Percentiles rank a stretch among this genome's conserved stretches.
Evolutionary conservation across 1,284 basidiomycete species (phyloP).

Genomic region (Malassezia vespertilionis): DNA sequence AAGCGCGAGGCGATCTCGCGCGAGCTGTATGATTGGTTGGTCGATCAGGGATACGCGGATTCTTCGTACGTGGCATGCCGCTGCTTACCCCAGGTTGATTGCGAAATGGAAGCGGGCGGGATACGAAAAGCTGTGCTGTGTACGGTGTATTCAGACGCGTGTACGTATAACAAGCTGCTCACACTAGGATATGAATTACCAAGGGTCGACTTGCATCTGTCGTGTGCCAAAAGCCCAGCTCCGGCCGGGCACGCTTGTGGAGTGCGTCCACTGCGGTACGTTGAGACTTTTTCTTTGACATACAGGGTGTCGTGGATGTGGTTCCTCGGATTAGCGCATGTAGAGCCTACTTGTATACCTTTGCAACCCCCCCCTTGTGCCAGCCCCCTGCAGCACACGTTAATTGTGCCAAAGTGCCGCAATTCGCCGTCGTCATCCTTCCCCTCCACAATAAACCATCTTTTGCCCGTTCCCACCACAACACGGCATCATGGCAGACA

Average conservation of each 20-base stretch:
- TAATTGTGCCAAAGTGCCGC: background rate
- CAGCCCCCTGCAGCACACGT: background rate
- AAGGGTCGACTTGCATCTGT: conserved; percentile 97
- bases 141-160: conserved; percentile 89
- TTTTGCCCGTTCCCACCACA: background rate
- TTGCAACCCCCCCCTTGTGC: background rate
- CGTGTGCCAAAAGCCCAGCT: conserved; percentile 90
- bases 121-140: conserved; percentile 95
- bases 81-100: conserved; percentile 59
- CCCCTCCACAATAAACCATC: conserved; percentile 2
- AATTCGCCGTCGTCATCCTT: background rate
- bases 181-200: conserved; percentile 85
- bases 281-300: conserved; percentile 29
- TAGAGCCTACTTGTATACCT: background rate
- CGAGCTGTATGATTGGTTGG: conserved; percentile 92
- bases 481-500: background rate
- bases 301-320: conserved; percentile 31
- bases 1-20: conserved; percentile 88
- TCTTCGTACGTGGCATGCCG: conserved; percentile 61
- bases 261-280: conserved; percentile 91
- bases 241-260: conserved; percentile 80
- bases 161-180: conserved; percentile 50
- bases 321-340: conserved; percentile 26
- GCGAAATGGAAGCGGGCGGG: conserved; percentile 99
- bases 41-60: conserved; percentile 96